Percentiles rank a stretch among this genome's conserved stretches.
phyloP scores from a whole-genome alignment of 169 alveolate species.

The Plasmodium falciparum region DNA sequence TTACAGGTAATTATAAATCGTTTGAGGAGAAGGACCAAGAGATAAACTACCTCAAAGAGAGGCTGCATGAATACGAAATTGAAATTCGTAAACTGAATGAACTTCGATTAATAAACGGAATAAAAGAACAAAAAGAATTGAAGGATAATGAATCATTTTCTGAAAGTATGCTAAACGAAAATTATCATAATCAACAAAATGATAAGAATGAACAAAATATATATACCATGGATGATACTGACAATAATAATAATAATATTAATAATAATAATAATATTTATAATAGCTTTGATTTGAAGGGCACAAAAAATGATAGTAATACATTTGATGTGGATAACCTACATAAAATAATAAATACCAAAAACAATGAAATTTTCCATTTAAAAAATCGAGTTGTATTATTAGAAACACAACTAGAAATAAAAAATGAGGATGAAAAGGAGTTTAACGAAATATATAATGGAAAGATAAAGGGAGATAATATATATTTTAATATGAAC shows the following conservation, averaged over 20 bases:
- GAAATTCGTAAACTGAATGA: slow-evolving; percentile 68
- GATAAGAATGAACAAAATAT: not conserved
- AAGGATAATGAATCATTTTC: not conserved
- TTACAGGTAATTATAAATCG: not conserved
- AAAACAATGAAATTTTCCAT: slow-evolving; percentile 56
- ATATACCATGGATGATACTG: not conserved
- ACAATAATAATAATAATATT: too few relatives aligned
- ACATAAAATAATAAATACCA: slow-evolving; percentile 20
- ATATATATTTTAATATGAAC: not conserved
- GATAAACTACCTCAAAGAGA: slow-evolving; percentile 33
- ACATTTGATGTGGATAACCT: slow-evolving; percentile 15
- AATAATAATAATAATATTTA: not conserved
- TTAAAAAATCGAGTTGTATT: slow-evolving; percentile 41
- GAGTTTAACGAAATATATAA: not conserved
- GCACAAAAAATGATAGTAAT: slow-evolving; percentile 18
- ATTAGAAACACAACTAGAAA: slow-evolving; percentile 59
- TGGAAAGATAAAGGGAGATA: not conserved
- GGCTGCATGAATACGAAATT: slow-evolving; percentile 48
- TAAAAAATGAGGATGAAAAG: slow-evolving; percentile 48
- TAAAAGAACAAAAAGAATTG: slow-evolving; percentile 6
- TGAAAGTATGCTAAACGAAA: slow-evolving; percentile 30
- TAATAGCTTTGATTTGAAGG: not conserved
- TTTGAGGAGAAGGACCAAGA: slow-evolving; percentile 26
- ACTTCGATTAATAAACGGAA: slow-evolving; percentile 22
- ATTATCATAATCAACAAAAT: not conserved